Evolutionary conservation across 179 eudicot species (phyloP).

Genomic region (Beta lomatogona): DNA sequence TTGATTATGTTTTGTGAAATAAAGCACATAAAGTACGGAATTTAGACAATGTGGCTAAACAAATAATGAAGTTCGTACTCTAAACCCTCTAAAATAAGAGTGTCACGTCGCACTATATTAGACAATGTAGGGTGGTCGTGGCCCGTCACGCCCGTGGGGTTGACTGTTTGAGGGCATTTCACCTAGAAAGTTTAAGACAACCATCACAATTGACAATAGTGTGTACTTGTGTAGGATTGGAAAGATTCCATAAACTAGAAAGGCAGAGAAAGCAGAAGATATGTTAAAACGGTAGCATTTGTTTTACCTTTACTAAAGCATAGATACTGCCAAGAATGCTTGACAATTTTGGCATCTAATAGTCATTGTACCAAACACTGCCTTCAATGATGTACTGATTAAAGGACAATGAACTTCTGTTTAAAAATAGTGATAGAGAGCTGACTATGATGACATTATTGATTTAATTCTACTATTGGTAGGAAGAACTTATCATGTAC

Average conservation of each 20-base stretch:
- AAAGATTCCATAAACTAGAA: background rate
- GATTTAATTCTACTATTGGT: conserved; percentile 22
- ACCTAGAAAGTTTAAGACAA: too few species aligned
- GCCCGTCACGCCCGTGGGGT: too few species aligned
- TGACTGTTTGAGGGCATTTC: too few species aligned
- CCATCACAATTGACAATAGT: too few species aligned
- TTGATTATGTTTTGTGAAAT: too few species aligned
- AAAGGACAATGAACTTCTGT: conserved; percentile 21
- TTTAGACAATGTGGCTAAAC: too few species aligned
- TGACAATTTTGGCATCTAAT: conserved; percentile 8
- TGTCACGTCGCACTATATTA: too few species aligned
- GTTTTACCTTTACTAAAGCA: background rate
- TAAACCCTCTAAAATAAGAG: too few species aligned
- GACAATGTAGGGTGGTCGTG: too few species aligned
- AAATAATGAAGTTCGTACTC: too few species aligned
- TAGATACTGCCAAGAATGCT: conserved; percentile 8
- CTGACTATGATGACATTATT: conserved; percentile 27
- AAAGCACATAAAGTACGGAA: too few species aligned
- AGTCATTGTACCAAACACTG: conserved; percentile 33
- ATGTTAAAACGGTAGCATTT: conserved; percentile 1
- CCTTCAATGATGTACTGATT: conserved; percentile 32
- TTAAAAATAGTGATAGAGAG: conserved; percentile 22
- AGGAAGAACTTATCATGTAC: conserved; percentile 34
- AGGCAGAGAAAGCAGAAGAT: background rate
- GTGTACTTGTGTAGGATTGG: too few species aligned